phyloP scores from a whole-genome alignment of 2,329 filamentous ascomycete species.

The Colletotrichum spaethianum region DNA sequence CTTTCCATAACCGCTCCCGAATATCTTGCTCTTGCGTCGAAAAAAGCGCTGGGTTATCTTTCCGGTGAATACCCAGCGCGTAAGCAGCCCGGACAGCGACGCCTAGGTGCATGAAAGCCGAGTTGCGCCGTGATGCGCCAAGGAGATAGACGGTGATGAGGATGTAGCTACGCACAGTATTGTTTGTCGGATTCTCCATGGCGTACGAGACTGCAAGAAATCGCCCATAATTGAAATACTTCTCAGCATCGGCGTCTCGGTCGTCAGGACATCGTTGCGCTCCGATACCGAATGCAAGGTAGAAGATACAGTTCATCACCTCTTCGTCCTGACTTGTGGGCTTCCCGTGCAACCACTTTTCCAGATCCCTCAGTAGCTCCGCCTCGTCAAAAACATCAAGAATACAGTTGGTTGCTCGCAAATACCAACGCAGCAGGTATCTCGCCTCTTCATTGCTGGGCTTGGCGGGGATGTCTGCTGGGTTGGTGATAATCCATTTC shows the following conservation, averaged over 20 bases:
- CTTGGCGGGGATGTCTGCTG: constrained; percentile 41
- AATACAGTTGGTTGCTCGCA: constrained; percentile 46
- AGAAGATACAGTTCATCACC: constrained; percentile 43
- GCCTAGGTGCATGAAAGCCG: constrained; percentile 56
- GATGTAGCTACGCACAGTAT: constrained; percentile 51
- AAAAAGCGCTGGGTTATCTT: constrained; percentile 49
- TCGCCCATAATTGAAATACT: constrained; percentile 53
- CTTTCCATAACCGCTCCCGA: constrained; percentile 52
- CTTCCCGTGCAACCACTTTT: constrained; percentile 46
- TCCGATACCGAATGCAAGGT: constrained; percentile 50
- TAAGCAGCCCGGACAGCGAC: constrained; percentile 55
- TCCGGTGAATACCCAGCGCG: constrained; percentile 50
- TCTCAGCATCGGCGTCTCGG: constrained; percentile 51
- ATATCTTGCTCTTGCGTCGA: constrained; percentile 44
- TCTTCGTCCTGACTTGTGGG: constrained; percentile 35
- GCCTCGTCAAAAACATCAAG: constrained; percentile 51
- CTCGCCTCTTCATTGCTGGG: constrained; percentile 46
- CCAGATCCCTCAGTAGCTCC: constrained; percentile 46
- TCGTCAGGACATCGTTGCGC: constrained; percentile 52
- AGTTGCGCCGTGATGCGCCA: constrained; percentile 52
- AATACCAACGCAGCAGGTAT: constrained; percentile 51
- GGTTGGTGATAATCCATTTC: constrained; percentile 45
- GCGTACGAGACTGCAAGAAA: constrained; percentile 50
- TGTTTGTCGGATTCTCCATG: constrained; percentile 54
- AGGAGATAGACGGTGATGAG: constrained; percentile 56